A percentile compares a stretch with the other conserved stretches of the same genome.
Conservation (phyloP, 257 asterid genomes). For the Nyctanthes arbortristis region DNA sequence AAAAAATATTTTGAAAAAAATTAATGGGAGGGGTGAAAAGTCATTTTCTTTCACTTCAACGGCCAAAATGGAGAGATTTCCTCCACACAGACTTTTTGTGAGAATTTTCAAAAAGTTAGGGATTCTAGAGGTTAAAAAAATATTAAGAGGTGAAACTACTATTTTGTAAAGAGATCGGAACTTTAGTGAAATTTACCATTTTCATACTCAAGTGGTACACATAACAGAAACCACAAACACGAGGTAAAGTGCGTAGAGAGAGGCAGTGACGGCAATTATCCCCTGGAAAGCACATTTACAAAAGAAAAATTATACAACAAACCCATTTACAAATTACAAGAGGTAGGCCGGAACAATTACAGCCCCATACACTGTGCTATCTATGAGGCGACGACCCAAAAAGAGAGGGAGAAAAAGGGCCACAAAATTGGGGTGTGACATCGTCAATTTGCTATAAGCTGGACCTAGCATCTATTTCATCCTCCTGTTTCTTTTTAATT, state of each 20-base stretch:
- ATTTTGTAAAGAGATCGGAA: too few relatives aligned
- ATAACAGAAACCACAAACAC: too few relatives aligned
- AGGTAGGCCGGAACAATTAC: not conserved
- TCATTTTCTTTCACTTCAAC: too few relatives aligned
- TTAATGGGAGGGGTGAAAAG: too few relatives aligned
- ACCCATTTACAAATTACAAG: slow-evolving; percentile 34
- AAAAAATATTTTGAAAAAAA: too few relatives aligned
- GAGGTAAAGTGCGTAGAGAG: not conserved
- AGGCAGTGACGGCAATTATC: not conserved
- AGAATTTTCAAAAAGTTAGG: too few relatives aligned
- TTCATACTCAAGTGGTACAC: too few relatives aligned
- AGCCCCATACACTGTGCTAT: slow-evolving; percentile 15
- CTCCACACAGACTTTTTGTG: too few relatives aligned
- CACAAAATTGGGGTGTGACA: slow-evolving; percentile 13
- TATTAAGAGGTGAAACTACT: too few relatives aligned
- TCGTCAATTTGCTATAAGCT: slow-evolving; percentile 7
- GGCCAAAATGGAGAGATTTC: too few relatives aligned
- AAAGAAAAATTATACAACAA: slow-evolving; percentile 10
- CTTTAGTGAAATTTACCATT: too few relatives aligned
- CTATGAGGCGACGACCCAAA: not conserved
- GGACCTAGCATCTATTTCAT: slow-evolving; percentile 15
- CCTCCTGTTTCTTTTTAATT: not conserved
- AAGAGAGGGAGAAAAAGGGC: not conserved
- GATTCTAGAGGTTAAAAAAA: too few relatives aligned
- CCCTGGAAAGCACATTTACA: not conserved